These are phyloP conservation scores for Cladosporium sphaerospermum DNA, from an alignment of 2,329 filamentous ascomycete species.

Conservation along the genomic window DNA sequence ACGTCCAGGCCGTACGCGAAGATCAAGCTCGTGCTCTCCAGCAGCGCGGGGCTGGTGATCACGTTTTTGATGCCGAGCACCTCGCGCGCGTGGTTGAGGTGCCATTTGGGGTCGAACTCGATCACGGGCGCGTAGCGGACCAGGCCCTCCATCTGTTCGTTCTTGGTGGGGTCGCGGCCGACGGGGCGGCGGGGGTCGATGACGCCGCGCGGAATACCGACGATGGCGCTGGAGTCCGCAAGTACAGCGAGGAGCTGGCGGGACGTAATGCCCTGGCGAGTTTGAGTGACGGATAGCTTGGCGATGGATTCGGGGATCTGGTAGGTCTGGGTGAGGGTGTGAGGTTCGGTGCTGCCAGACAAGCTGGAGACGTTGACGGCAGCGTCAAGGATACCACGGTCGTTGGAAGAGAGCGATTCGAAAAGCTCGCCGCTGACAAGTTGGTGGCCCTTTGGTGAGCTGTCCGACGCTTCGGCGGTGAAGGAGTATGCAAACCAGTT, in stretches of 20 bases:
- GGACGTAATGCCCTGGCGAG: conserved; percentile 82
- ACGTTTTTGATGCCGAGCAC: conserved; percentile 69
- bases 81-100: conserved; percentile 76
- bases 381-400: conserved; percentile 71
- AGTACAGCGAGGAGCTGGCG: conserved; percentile 76
- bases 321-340: conserved; percentile 73
- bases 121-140: conserved; percentile 68
- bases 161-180: conserved; percentile 71
- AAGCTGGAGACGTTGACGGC: conserved; percentile 72
- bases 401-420: conserved; percentile 75
- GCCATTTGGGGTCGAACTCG: conserved; percentile 75
- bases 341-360: conserved; percentile 59
- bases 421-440: conserved; percentile 83
- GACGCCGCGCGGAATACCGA: conserved; percentile 70
- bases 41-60: conserved; percentile 66
- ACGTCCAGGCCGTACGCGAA: conserved; percentile 85
- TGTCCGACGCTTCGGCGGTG: conserved; percentile 46
- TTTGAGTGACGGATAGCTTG: conserved; percentile 77
- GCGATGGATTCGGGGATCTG: conserved; percentile 74
- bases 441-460: conserved; percentile 71
- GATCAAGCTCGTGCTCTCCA: conserved; percentile 88
- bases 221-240: conserved; percentile 64
- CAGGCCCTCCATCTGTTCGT: conserved; percentile 79
- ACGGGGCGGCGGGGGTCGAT: conserved; percentile 84
- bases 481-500: conserved; percentile 94